A percentile compares a stretch with the other conserved stretches of the same genome.
These are phyloP conservation scores for Salix caprea DNA, from an alignment of 345 rosid species.

Conservation along the genomic window DNA sequence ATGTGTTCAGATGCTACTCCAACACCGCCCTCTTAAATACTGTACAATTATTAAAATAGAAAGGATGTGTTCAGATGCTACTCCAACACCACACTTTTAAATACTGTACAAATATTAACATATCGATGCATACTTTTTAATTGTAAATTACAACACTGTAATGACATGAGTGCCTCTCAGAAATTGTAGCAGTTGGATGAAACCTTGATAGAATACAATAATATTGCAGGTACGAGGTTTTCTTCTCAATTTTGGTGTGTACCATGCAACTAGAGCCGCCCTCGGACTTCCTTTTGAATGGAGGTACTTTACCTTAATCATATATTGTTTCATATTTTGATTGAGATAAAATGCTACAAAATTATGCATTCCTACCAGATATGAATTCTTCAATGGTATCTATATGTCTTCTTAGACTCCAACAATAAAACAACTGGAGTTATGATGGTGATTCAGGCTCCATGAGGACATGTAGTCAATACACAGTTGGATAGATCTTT, in stretches of 20 bases:
- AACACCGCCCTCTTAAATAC: neutral
- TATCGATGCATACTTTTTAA: neutral
- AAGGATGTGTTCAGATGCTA: neutral
- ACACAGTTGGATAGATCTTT: too few relatives aligned
- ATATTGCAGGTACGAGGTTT: constrained; percentile 79
- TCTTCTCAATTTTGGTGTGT: constrained; percentile 93
- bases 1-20: neutral
- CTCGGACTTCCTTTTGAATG: constrained; percentile 88
- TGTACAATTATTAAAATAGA: neutral
- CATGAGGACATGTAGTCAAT: too few relatives aligned
- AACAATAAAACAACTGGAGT: neutral
- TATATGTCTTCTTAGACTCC: neutral
- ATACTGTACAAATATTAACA: neutral
- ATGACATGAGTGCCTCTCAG: neutral
- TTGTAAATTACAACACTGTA: neutral
- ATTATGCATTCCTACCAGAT: neutral
- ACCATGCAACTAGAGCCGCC: constrained; percentile 87
- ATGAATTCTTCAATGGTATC: neutral
- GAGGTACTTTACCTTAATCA: constrained; percentile 47
- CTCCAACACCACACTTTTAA: neutral
- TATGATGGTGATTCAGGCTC: neutral
- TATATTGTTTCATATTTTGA: constrained; percentile 3
- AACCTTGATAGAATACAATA: constrained; percentile 4
- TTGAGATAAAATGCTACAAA: neutral
- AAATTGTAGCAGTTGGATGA: constrained; percentile 3